phyloP scores from a whole-genome alignment of 352 stramenopile genomes.

The Phytophthora cryptogea region DNA sequence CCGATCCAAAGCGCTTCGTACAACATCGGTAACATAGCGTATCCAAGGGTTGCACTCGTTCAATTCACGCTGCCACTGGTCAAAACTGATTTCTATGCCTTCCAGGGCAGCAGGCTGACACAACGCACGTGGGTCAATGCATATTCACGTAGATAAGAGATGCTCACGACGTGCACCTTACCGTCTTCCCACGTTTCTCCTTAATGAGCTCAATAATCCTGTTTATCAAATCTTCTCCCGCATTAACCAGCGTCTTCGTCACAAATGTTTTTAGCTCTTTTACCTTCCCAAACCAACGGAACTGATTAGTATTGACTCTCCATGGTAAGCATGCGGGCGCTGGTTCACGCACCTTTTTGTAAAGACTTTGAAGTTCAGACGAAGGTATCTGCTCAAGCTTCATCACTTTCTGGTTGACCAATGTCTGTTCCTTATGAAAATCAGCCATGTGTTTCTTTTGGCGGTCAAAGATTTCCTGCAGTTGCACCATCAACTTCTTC shows the following conservation, averaged over 20 bases:
- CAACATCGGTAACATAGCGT: constrained; percentile 28
- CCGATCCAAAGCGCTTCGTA: constrained; percentile 40
- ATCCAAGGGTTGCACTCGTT: constrained; percentile 62
- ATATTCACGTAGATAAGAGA: neutral
- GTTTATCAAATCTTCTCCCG: constrained; percentile 79
- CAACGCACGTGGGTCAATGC: neutral
- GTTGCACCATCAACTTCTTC: constrained; percentile 44
- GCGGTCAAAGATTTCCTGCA: constrained; percentile 32
- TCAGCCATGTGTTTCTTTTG: constrained; percentile 34
- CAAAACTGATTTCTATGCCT: constrained; percentile 45
- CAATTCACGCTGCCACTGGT: constrained; percentile 49
- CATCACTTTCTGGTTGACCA: constrained; percentile 29
- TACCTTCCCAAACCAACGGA: constrained; percentile 30
- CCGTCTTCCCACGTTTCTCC: constrained; percentile 44
- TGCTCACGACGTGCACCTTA: constrained; percentile 22
- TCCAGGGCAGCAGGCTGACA: constrained; percentile 28
- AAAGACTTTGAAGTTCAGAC: constrained; percentile 31
- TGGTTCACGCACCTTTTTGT: constrained; percentile 31
- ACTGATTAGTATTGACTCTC: neutral
- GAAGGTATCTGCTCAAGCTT: constrained; percentile 26
- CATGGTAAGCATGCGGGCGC: neutral
- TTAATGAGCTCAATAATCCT: constrained; percentile 43
- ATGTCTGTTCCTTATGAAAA: constrained; percentile 39
- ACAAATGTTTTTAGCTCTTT: constrained; percentile 46
- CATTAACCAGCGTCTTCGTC: constrained; percentile 54